These are phyloP conservation scores for Eremothecium cymbalariae DNA, from an alignment of 1,139 yeast species.

Conservation along the genomic window DNA sequence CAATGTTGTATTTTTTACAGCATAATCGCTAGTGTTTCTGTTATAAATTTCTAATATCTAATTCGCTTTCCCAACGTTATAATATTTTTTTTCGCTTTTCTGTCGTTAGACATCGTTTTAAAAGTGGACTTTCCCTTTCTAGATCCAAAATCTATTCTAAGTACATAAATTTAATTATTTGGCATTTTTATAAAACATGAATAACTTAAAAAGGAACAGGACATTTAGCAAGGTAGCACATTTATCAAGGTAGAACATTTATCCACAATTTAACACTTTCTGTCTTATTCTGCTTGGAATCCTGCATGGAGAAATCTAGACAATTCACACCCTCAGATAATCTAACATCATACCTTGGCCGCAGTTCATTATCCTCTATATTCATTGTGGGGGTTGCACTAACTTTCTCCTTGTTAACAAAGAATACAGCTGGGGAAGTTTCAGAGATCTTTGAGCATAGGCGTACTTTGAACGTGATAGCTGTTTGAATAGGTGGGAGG, in stretches of 20 bases:
- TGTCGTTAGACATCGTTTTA: too few relatives aligned
- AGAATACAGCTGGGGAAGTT: slow-evolving; percentile 13
- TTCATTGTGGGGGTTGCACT: slow-evolving; percentile 10
- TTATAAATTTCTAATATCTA: too few relatives aligned
- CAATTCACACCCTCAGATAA: slow-evolving; percentile 27
- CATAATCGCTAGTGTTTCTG: too few relatives aligned
- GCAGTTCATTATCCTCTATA: slow-evolving; percentile 9
- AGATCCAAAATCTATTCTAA: too few relatives aligned
- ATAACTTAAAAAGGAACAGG: too few relatives aligned
- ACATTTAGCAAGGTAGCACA: too few relatives aligned
- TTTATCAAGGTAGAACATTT: slow-evolving; percentile 29
- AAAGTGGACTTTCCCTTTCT: too few relatives aligned
- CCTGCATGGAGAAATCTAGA: slow-evolving; percentile 22
- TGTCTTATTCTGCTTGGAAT: slow-evolving; percentile 9
- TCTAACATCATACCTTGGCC: slow-evolving; percentile 23
- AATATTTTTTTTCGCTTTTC: too few relatives aligned
- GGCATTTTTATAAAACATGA: too few relatives aligned
- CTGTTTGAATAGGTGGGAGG: slow-evolving; percentile 27
- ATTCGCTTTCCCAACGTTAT: too few relatives aligned
- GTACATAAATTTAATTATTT: too few relatives aligned
- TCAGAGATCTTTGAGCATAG: slow-evolving; percentile 13
- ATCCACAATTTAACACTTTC: slow-evolving; percentile 29
- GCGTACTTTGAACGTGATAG: slow-evolving; percentile 20
- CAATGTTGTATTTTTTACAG: too few relatives aligned
- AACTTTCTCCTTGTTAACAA: slow-evolving; percentile 21